Evolutionary conservation across 345 rosid species (phyloP), one percentile per base, ranked within the genome.

Genomic region (Syzygium aqueum): DNA sequence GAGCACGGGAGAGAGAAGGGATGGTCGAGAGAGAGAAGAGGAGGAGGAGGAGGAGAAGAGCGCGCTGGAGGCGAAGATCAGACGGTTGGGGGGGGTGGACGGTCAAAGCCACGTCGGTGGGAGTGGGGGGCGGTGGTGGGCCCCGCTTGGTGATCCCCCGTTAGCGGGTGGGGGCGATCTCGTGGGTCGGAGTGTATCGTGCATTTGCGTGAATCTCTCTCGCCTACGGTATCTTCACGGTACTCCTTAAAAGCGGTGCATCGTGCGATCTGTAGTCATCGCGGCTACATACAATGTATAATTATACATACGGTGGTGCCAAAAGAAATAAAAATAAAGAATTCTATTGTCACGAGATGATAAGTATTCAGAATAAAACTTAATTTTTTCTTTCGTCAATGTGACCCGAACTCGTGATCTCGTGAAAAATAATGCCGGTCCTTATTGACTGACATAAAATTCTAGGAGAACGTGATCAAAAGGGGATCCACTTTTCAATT

Each of bases 11-110:
- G 67, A 63, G 40, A 63, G 43, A n/a, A n/a, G 73, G 25, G 89
- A 54, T 80, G 85, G 43, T n/a, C 49, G 84, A 86, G 85, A 84
- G 56, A 67, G 56, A 77, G 77, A 82, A 57, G 83, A n/a, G n/a
- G n/a, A n/a, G n/a, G n/a, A 54, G 84, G 28, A 53, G 61, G 49
- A 86, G 40, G 86, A 40, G 84, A 57, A n/a, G 52, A 73, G 43
- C 54, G 57, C 23, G 80, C 23, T 88, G 85, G 85, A 85, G 86
- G 86, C 93, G 73, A 91, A 92, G 91, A 92, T 92, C 92, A 33
- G 85, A 73, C 87, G 88, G 90, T 43, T 56, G 89, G 90, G 88
- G 86, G n/a, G n/a, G n/a, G n/a, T n/a, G n/a, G 91, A 43, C 51
- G 65, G 83, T 84, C 86, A 87, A 87, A 51, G 51, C 27, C 65